phyloP scores from a whole-genome alignment of 352 stramenopile species.

The Blastocystis sp. region DNA sequence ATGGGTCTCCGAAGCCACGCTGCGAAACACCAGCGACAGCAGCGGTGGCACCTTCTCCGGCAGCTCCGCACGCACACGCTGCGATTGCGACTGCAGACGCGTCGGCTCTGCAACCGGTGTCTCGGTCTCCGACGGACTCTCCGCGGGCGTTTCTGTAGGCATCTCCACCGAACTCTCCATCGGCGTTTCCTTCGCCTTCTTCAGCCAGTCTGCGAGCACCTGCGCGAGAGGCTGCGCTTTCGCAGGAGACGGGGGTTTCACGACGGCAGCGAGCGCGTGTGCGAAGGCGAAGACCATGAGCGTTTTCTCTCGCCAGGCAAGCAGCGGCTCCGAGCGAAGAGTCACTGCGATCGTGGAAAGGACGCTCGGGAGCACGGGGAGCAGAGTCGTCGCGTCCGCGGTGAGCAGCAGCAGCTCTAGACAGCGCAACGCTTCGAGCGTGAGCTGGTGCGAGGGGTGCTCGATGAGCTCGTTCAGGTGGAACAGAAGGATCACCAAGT shows the following conservation, averaged over 20 bases:
- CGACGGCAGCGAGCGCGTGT: background rate
- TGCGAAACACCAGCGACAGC: background rate
- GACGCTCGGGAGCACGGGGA: background rate
- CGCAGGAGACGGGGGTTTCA: too few species aligned
- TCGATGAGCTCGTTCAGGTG: slow-evolving; percentile 13
- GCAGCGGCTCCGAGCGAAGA: background rate
- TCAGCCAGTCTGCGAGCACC: slow-evolving; percentile 3
- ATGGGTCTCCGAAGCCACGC: background rate
- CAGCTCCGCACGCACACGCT: background rate
- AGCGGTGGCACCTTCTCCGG: background rate
- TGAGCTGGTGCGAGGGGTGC: slow-evolving; percentile 3
- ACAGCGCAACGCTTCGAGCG: background rate
- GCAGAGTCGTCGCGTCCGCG: background rate
- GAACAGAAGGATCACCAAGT: slow-evolving; percentile 1
- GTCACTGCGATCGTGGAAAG: background rate
- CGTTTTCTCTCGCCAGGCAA: slow-evolving; percentile 20
- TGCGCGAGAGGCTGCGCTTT: background rate
- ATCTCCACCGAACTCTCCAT: too few species aligned
- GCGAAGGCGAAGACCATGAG: slow-evolving; percentile 1
- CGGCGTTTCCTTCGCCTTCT: background rate
- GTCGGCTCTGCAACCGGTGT: too few species aligned
- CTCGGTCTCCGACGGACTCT: background rate
- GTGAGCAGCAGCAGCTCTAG: background rate
- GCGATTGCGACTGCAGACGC: background rate
- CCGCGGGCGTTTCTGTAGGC: too few species aligned